Base-by-base conservation (phyloP, 306 rosid genomes). In the Ormosia semicastrata region DNA sequence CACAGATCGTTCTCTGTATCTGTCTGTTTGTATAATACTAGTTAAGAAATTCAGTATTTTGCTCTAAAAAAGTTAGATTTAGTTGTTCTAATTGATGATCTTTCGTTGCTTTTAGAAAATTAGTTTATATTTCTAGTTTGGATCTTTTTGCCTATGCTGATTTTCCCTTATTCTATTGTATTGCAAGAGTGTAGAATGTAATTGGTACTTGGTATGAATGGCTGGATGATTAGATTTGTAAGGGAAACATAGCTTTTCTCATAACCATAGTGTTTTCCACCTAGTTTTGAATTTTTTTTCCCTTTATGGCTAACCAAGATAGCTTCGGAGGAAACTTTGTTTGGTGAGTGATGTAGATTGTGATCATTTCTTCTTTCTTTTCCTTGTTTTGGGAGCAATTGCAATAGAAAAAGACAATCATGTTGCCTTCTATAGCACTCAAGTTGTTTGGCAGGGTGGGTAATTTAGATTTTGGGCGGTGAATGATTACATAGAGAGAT, bases 371-470 rank as follows among this genome's bases (percentile, higher is more conserved):
- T 57, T 73, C 8, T 14, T 40, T 81, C 50, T 50, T 75, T 59
- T 43, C 56, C 34, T 44, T 39, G 18, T 18, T 53, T 8, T 76
- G 75, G 33, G 36, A 36, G 74, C 10, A 71, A 69, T 46, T 30
- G 63, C n/a, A 53, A 54, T 18, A 34, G 59, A 52, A 56, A 62
- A 81, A 70, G 66, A 56, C 47, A 79, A 77, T 81, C 54, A 85
- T 81, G 75, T 72, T 85, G 81, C 83, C 85, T 81, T 72, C 73
- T 37, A 47, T 40, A n/a, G 73, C 83, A 72, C 86, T 82, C 82
- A 78, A 73, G 15, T 17, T 73, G 81, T 78, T 86, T 73, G 75
- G 78, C 63, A 37, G 37, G 75, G 63, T 73, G 54, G 83, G 66
- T 68, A 75, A 64, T 44, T 54, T 58, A 34, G 75, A 41, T 50